Evolutionary conservation across 2,329 filamentous ascomycete species (phyloP).

Genomic region (Fusarium gaditjirri): DNA sequence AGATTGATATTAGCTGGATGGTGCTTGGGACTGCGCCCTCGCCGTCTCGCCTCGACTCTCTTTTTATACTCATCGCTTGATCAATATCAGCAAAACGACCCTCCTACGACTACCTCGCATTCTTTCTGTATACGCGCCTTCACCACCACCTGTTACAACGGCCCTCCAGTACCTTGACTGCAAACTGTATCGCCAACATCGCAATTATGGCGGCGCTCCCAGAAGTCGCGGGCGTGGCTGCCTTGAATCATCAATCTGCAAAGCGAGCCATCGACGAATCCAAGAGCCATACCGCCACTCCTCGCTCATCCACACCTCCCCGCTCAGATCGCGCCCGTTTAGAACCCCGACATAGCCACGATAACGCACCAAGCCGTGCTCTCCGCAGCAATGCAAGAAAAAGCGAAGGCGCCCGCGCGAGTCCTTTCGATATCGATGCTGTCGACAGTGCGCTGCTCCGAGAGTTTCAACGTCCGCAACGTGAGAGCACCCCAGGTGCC

Average conservation of each 20-base stretch:
- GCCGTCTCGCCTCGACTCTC: conserved; percentile 36
- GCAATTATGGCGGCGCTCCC: conserved; percentile 51
- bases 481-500: conserved; percentile 63
- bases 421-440: conserved; percentile 59
- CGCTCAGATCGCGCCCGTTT: conserved; percentile 56
- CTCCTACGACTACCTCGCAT: conserved; percentile 7
- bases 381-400: conserved; percentile 50
- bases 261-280: conserved; percentile 49
- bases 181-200: conserved; percentile 16
- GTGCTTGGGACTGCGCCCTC: conserved; percentile 39
- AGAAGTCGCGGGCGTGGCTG: conserved; percentile 43
- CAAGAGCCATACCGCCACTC: conserved; percentile 48
- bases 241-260: conserved; percentile 47
- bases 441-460: conserved; percentile 63
- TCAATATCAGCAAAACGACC: conserved; percentile 5
- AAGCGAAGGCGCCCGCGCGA: conserved; percentile 51
- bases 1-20: conserved; percentile 39
- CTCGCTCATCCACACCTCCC: conserved; percentile 57
- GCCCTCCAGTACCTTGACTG: conserved; percentile 1
- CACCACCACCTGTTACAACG: conserved; percentile 12
- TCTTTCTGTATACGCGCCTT: conserved; percentile 14
- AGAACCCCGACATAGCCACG: conserved; percentile 54
- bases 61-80: conserved; percentile 3
- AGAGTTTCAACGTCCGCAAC: conserved; percentile 61
- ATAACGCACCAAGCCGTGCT: conserved; percentile 48